Percentiles rank a stretch among this genome's conserved stretches.
Evolutionary conservation across 345 rosid species (phyloP).

Genomic region (Eutrema yunnanense): DNA sequence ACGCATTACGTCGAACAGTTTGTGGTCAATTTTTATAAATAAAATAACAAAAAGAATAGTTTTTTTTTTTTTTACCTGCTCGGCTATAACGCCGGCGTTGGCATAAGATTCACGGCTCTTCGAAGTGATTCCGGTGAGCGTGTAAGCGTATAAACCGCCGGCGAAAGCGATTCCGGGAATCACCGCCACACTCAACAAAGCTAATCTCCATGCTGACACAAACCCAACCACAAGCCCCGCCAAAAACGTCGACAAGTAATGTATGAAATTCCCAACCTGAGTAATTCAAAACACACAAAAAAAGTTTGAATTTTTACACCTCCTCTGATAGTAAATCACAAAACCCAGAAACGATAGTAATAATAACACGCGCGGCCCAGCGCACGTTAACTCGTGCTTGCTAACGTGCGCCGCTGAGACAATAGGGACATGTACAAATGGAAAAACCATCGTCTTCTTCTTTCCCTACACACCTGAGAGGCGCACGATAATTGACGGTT

Average conservation of each 20-base stretch:
- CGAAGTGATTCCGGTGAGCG: slow-evolving; percentile 94
- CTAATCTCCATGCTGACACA: slow-evolving; percentile 97
- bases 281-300: background rate
- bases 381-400: slow-evolving; percentile 31
- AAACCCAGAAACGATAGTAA: slow-evolving; percentile 17
- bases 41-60: background rate
- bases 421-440: background rate
- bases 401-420: slow-evolving; percentile 32
- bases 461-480: background rate
- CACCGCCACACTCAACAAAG: slow-evolving; percentile 89
- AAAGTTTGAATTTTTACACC: background rate
- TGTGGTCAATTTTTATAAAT: background rate
- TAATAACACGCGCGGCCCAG: slow-evolving; percentile 3
- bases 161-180: slow-evolving; percentile 99
- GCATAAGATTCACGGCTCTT: slow-evolving; percentile 98
- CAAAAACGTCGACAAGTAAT: slow-evolving; percentile 90
- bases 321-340: background rate
- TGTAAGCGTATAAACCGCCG: slow-evolving; percentile 95
- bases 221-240: slow-evolving; percentile 99
- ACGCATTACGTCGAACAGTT: slow-evolving; percentile 25
- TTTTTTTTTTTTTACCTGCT: slow-evolving; percentile 63
- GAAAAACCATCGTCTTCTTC: background rate
- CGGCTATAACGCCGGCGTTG: slow-evolving; percentile 91
- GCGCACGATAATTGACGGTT: slow-evolving; percentile 16
- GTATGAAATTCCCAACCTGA: slow-evolving; percentile 97